These are phyloP conservation scores for Cinnamomum micranthum DNA, from an alignment of 164 flowering plant genomes.

Conservation along the genomic window DNA sequence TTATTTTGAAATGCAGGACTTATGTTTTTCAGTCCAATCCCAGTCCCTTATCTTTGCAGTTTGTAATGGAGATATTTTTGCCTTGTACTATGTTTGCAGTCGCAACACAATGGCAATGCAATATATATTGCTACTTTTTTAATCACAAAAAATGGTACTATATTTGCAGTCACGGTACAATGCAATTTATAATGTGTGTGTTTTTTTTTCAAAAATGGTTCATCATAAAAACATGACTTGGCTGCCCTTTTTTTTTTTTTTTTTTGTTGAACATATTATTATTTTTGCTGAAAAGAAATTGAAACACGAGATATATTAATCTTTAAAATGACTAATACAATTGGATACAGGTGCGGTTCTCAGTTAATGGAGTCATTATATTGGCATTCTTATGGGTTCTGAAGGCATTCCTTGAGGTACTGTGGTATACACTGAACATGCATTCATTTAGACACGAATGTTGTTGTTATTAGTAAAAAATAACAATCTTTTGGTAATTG, in stretches of 20 bases:
- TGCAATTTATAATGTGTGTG: too few relatives aligned
- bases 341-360: conserved; percentile 59
- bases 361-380: conserved; percentile 72
- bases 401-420: conserved; percentile 92
- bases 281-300: neutral
- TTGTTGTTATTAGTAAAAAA: neutral
- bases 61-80: too few relatives aligned
- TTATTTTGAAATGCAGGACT: too few relatives aligned
- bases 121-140: too few relatives aligned
- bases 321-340: neutral
- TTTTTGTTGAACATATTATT: neutral
- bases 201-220: too few relatives aligned
- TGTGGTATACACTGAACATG: neutral
- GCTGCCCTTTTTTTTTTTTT: neutral
- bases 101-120: too few relatives aligned
- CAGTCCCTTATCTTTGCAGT: too few relatives aligned
- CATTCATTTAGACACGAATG: neutral
- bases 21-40: too few relatives aligned
- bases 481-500: neutral
- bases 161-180: too few relatives aligned
- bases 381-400: conserved; percentile 78
- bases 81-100: too few relatives aligned
- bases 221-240: too few relatives aligned
- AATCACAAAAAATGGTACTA: too few relatives aligned
- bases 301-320: neutral